These are phyloP conservation scores for Arthrinium phaeospermum DNA, from an alignment of 2,329 filamentous ascomycete species.

Conservation along the genomic window DNA sequence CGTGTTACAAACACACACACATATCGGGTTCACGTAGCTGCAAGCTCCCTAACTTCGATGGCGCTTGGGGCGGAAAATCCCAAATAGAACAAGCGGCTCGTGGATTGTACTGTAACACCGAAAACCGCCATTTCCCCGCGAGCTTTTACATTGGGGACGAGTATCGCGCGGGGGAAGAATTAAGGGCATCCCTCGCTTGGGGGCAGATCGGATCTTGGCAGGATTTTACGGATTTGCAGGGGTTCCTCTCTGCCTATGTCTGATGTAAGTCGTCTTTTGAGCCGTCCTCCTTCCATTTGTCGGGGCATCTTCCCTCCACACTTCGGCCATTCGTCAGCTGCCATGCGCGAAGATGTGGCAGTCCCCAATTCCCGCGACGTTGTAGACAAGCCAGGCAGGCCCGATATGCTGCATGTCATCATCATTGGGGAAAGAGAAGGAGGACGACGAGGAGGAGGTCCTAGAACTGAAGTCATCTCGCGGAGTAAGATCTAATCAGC, in stretches of 20 bases:
- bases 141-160: not conserved
- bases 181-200: not conserved
- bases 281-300: not conserved
- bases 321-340: not conserved
- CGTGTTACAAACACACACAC: not conserved
- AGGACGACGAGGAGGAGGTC: not conserved
- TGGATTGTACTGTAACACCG: not conserved
- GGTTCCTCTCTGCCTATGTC: not conserved
- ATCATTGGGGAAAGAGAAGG: not conserved
- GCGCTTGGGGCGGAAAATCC: constrained; percentile 11
- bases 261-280: not conserved
- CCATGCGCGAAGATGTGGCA: not conserved
- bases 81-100: not conserved
- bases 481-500: constrained; percentile 6
- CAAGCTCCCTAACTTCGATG: constrained; percentile 1
- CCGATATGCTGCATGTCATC: not conserved
- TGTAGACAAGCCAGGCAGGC: not conserved
- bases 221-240: not conserved
- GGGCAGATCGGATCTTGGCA: not conserved
- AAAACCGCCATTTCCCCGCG: not conserved
- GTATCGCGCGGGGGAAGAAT: not conserved
- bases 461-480: not conserved
- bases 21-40: constrained; percentile 3
- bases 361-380: not conserved
- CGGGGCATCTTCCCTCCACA: not conserved